Base-by-base conservation (phyloP, 257 asterid species). In the Plantago elongata region DNA sequence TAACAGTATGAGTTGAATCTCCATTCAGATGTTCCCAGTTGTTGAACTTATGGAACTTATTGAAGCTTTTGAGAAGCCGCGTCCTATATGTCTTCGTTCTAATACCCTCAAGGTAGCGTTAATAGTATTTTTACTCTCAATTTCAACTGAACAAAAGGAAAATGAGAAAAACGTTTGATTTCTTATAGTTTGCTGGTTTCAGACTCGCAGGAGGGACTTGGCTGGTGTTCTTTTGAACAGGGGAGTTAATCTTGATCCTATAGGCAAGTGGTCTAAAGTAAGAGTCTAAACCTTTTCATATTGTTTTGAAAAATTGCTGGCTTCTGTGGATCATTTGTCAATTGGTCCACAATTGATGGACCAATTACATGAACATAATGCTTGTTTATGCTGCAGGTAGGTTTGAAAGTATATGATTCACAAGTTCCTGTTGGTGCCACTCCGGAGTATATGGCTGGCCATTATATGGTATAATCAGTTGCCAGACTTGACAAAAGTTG, bases 261-360 rank as follows among this genome's bases (percentile, higher is more conserved):
- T 92, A 58, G 79, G 99, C 95, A 92, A 92, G 63, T 92, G 99
- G 99, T 92, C 99, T 16, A 92, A 92, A 80, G 99, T 92, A 80
- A 76, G 83, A 57, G 51, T 62, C 60, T 64, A 48, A 22, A 1
- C 63, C 6, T 63, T 48, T 52, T 14, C 51, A 42, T 61, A 17
- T 18, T 12, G 37, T 66, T 59, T 10, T 62, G 34, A 14, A 18
- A 5, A 60, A 34, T 47, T 43, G 45, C 56, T 67, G 38, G 27
- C 11, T 50, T 62, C 13, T 12, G 44, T 44, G 18, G 47, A 13
- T 59, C 45, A 45, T 42, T 13, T 47, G 16, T 68, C 16, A 44
- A 44, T 45, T 57, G 57, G 18, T 50, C 5, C 57, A 13, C 18
- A 51, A 16, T 60, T 55, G 9, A 45, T 56, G 44, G 65, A 66